Evolutionary conservation across 2,329 filamentous ascomycete genomes (phyloP).

Genomic region (Cadophora gregata): DNA sequence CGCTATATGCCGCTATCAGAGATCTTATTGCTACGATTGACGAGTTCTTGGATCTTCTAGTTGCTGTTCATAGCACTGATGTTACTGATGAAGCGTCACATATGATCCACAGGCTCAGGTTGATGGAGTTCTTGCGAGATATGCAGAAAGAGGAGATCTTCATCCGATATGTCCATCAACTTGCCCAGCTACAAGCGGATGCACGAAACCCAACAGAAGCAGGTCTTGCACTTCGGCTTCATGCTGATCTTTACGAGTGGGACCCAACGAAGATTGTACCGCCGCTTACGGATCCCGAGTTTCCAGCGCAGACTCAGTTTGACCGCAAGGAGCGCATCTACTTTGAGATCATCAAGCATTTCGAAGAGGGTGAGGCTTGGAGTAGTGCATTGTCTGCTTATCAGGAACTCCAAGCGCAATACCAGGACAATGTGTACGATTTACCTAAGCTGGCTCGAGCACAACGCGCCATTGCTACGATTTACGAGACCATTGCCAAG

Average conservation of each 20-base stretch:
- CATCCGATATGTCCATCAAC: slow-evolving; percentile 91
- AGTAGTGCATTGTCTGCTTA: slow-evolving; percentile 86
- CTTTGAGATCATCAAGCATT: slow-evolving; percentile 93
- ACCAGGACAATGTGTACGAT: slow-evolving; percentile 88
- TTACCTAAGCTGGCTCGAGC: slow-evolving; percentile 90
- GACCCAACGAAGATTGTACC: slow-evolving; percentile 72
- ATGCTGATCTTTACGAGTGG: slow-evolving; percentile 94
- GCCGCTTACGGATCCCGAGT: slow-evolving; percentile 73
- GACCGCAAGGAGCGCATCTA: slow-evolving; percentile 92
- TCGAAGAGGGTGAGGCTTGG: slow-evolving; percentile 95
- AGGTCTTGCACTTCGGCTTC: slow-evolving; percentile 84
- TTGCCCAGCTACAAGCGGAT: slow-evolving; percentile 77
- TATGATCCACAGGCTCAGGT: slow-evolving; percentile 84
- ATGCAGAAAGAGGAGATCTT: slow-evolving; percentile 98
- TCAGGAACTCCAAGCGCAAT: slow-evolving; percentile 88
- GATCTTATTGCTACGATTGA: slow-evolving; percentile 85
- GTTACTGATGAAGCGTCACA: slow-evolving; percentile 75
- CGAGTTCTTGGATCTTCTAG: slow-evolving; percentile 87
- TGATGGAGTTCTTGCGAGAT: slow-evolving; percentile 96
- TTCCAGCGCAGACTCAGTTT: slow-evolving; percentile 84
- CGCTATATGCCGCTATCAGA: slow-evolving; percentile 76
- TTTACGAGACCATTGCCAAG: slow-evolving; percentile 87
- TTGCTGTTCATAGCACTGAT: slow-evolving; percentile 84
- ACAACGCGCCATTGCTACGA: slow-evolving; percentile 87
- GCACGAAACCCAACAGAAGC: slow-evolving; percentile 85